Evolutionary conservation across 1,139 yeast genomes (phyloP), one percentile per base, ranked within the genome.

Genomic region (Kurtzmaniella quercitrusa): DNA sequence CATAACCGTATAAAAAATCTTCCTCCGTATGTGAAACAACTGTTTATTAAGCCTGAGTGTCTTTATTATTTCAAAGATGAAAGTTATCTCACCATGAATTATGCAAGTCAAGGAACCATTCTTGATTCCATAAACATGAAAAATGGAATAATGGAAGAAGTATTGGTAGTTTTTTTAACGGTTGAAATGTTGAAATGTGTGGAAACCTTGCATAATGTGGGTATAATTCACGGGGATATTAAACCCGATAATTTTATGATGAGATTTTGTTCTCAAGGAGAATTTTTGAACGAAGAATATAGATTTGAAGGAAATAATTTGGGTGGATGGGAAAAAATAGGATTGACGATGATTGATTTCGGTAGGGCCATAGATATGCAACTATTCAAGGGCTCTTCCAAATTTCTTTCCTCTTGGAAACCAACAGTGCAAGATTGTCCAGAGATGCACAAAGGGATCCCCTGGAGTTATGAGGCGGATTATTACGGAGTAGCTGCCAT

Each of bases 191-290:
- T 88, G 41, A 73, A 79, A 43, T 68, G 79, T 0, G 63, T 88
- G 1, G 89, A 85, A 51, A 60, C 69, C 1, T 62, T 91, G 24
- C 97, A 91, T 56, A 59, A 64, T 0, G 65, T 76, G 11, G 83
- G 84, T 0, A 79, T 90, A 1, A 68, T 91, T 14, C 97, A 91
- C 63, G 95, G 96, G 1, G 95, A 89, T 58, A 63, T 90, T 46
- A 87, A 85, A 56, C 85, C 96, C 0, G 96, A 88, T 49, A 90
- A 90, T 56, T 85, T 94, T 51, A 86, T 91, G 95, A 59, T 89
- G 0, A 63, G 85, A 37, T 72, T 87, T 37, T 67, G 66, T 19
- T 17, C 38, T 9, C 12, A 14, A 18, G 49, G 55, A 5, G 49
- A 45, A 6, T 51, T 51, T 2, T 58, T 62, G 48, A 40, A 52